Percentiles rank a stretch among this genome's conserved stretches.
Evolutionary conservation across 140 eudicot species (phyloP).

Genomic region (Senecio squalidus): DNA sequence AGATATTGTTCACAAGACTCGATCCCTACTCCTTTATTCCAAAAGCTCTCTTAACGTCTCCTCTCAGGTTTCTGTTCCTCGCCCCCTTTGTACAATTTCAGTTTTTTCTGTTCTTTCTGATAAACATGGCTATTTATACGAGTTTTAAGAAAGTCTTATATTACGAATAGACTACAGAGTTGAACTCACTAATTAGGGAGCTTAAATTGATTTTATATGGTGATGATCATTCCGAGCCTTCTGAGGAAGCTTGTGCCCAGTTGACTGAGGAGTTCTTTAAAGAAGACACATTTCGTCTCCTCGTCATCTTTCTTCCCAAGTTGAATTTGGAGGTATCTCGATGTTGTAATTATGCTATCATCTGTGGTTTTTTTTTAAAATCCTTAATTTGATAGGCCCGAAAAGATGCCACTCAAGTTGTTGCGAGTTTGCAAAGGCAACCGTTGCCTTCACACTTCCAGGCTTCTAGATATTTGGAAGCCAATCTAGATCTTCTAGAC

Average conservation of each 20-base stretch:
- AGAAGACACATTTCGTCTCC: slow-evolving; percentile 56
- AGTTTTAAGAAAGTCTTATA: neutral
- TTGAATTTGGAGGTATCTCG: slow-evolving; percentile 59
- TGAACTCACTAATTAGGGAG: slow-evolving; percentile 40
- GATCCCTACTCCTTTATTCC: slow-evolving; percentile 34
- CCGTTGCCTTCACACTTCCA: slow-evolving; percentile 52
- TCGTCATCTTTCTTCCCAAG: slow-evolving; percentile 60
- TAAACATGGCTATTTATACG: neutral
- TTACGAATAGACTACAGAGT: slow-evolving; percentile 38
- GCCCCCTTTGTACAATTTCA: no score
- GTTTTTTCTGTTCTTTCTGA: no score
- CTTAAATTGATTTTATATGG: slow-evolving; percentile 69
- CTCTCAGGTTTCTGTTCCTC: slow-evolving; percentile 10
- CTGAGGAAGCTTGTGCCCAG: slow-evolving; percentile 58
- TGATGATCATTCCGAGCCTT: slow-evolving; percentile 53
- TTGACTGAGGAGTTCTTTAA: slow-evolving; percentile 59
- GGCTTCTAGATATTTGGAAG: slow-evolving; percentile 65
- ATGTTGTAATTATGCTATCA: neutral
- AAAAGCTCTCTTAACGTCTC: slow-evolving; percentile 12
- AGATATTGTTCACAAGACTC: slow-evolving; percentile 41
- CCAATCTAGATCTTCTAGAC: slow-evolving; percentile 67
- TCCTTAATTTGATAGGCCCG: slow-evolving; percentile 42
- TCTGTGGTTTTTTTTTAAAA: neutral
- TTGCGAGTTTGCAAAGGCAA: slow-evolving; percentile 81
- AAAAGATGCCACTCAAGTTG: slow-evolving; percentile 78